These are phyloP conservation scores for Pyrenophora teres DNA, from an alignment of 2,329 filamentous ascomycete genomes.

Conservation along the genomic window DNA sequence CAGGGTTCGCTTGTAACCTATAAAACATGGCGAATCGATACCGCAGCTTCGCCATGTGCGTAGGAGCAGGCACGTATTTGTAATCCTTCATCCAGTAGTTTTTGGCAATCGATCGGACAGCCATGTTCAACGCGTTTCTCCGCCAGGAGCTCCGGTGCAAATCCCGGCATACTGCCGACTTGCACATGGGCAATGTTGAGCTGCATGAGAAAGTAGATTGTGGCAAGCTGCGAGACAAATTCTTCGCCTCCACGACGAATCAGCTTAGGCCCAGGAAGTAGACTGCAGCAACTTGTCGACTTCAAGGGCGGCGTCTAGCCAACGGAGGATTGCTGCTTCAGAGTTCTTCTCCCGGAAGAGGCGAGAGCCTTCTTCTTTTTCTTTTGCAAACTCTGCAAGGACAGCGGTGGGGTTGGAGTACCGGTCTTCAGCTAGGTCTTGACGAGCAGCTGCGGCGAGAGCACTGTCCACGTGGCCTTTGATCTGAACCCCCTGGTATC, in stretches of 20 bases:
- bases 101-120: conserved; percentile 1
- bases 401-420: conserved; percentile 14
- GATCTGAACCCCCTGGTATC: conserved; percentile 15
- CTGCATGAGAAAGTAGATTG: conserved; percentile 22
- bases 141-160: background rate
- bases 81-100: conserved; percentile 16
- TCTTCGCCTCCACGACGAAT: conserved; percentile 5
- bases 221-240: conserved; percentile 18
- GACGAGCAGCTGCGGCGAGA: conserved; percentile 12
- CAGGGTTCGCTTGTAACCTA: conserved; percentile 6
- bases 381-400: conserved; percentile 8
- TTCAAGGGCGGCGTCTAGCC: conserved; percentile 19
- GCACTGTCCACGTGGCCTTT: conserved; percentile 9
- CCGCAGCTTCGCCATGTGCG: conserved; percentile 13
- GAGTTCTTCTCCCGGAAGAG: conserved; percentile 5
- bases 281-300: conserved; percentile 12
- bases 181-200: conserved; percentile 22
- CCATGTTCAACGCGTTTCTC: conserved; percentile 6
- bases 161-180: background rate
- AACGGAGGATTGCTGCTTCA: background rate
- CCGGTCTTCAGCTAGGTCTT: conserved; percentile 13
- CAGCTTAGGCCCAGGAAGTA: conserved; percentile 17
- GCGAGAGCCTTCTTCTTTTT: conserved; percentile 17
- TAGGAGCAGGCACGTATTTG: conserved; percentile 4
- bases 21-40: conserved; percentile 14